Percentiles rank a stretch among this genome's conserved stretches.
These are phyloP conservation scores for Nakaseomyces glabratus DNA, from an alignment of 1,139 yeast species.

Conservation along the genomic window DNA sequence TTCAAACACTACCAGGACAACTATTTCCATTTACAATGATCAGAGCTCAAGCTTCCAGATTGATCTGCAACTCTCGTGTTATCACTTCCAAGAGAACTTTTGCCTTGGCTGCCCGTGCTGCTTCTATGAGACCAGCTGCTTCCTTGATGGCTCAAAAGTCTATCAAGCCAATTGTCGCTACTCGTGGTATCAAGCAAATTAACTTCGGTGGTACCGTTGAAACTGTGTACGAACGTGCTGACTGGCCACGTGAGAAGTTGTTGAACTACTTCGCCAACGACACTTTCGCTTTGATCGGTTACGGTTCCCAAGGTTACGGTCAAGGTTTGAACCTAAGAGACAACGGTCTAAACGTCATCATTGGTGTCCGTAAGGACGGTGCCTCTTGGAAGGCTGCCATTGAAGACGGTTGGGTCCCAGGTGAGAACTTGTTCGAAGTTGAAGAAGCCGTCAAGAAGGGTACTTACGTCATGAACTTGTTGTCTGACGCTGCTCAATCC, in stretches of 20 bases:
- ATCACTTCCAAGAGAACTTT: conserved; percentile 56
- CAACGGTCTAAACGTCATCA: conserved; percentile 93
- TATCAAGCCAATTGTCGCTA: conserved; percentile 32
- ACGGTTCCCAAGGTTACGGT: conserved; percentile 99
- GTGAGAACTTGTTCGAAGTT: conserved; percentile 93
- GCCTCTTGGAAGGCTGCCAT: conserved; percentile 99
- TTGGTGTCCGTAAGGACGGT: conserved; percentile 98
- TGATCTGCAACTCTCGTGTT: conserved; percentile 34
- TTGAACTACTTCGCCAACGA: conserved; percentile 95
- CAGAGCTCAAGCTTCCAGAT: conserved; percentile 31
- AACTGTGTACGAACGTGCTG: conserved; percentile 95
- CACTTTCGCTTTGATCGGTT: conserved; percentile 94
- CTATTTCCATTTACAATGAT: conserved; percentile 24
- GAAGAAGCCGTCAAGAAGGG: conserved; percentile 88
- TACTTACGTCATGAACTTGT: conserved; percentile 92
- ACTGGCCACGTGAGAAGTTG: conserved; percentile 98
- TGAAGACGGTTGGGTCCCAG: conserved; percentile 99
- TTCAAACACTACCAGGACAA: too few relatives aligned
- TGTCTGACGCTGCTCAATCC: conserved; percentile 99
- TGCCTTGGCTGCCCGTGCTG: conserved; percentile 36
- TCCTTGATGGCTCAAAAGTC: too few relatives aligned
- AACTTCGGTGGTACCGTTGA: conserved; percentile 95
- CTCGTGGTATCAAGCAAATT: conserved; percentile 91
- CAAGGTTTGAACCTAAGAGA: conserved; percentile 99
- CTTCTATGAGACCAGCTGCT: conserved; percentile 39